These are phyloP conservation scores for Alternaria sp. DNA, from an alignment of 2,329 filamentous ascomycete species.

Conservation along the genomic window DNA sequence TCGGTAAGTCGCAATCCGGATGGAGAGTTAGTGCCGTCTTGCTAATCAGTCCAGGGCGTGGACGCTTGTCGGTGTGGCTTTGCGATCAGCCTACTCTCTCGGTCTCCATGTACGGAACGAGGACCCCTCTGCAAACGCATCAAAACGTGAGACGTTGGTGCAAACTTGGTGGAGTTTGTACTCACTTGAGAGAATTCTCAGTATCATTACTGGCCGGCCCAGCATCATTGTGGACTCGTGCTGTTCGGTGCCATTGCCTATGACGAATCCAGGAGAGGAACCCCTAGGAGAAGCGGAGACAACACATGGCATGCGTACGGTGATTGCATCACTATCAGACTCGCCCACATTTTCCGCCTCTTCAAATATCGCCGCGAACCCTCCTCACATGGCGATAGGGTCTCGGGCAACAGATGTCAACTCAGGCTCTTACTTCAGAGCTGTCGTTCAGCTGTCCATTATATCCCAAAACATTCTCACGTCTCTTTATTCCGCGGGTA, in stretches of 20 bases:
- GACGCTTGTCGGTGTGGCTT: slow-evolving; percentile 45
- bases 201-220: slow-evolving; percentile 50
- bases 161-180: slow-evolving; percentile 53
- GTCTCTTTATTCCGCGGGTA: slow-evolving; percentile 47
- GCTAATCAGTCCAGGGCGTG: slow-evolving; percentile 44
- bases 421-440: slow-evolving; percentile 36
- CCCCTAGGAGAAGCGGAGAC: slow-evolving; percentile 16
- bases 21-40: neutral
- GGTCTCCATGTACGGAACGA: slow-evolving; percentile 51
- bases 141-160: slow-evolving; percentile 45
- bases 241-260: slow-evolving; percentile 46
- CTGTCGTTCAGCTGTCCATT: slow-evolving; percentile 35
- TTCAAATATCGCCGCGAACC: slow-evolving; percentile 3
- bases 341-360: slow-evolving; percentile 1
- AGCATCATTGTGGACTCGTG: slow-evolving; percentile 45
- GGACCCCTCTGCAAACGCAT: slow-evolving; percentile 34
- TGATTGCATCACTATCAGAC: slow-evolving; percentile 3
- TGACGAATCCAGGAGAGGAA: slow-evolving; percentile 29
- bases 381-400: slow-evolving; percentile 3
- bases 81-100: slow-evolving; percentile 47
- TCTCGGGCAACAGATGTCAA: slow-evolving; percentile 16
- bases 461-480: slow-evolving; percentile 45
- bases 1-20: slow-evolving; percentile 38
- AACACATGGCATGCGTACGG: slow-evolving; percentile 10
- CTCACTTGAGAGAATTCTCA: slow-evolving; percentile 49